Conservation (phyloP, 2,329 filamentous ascomycete genomes). For the Aspergillus pseudoterreus region DNA sequence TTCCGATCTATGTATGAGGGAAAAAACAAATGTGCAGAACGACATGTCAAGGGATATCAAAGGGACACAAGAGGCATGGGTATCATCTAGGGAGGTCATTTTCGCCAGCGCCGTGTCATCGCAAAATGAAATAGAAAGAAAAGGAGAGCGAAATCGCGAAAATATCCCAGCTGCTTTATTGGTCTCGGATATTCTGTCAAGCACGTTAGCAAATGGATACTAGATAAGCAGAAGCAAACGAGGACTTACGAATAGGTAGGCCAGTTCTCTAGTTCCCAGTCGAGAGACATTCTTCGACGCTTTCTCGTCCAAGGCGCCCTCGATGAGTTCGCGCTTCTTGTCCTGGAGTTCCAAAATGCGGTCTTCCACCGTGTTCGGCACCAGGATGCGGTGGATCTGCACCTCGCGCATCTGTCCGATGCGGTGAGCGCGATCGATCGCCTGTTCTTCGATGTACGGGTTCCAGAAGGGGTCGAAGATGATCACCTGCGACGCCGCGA, state of each 20-base stretch:
- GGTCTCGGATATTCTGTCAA: too few relatives aligned
- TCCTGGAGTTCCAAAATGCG: constrained; percentile 77
- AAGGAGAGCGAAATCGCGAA: not conserved
- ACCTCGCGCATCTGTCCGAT: constrained; percentile 76
- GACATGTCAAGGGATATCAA: too few relatives aligned
- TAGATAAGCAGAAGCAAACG: not conserved
- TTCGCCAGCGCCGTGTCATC: too few relatives aligned
- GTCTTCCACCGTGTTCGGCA: constrained; percentile 78
- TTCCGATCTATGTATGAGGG: too few relatives aligned
- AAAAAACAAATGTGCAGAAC: too few relatives aligned
- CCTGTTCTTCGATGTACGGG: constrained; percentile 87
- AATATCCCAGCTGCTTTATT: not conserved
- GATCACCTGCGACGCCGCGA: constrained; percentile 77
- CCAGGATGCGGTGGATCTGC: constrained; percentile 73
- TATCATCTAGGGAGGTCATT: too few relatives aligned
- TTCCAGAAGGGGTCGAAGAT: constrained; percentile 95
- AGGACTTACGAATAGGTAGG: constrained; percentile 61
- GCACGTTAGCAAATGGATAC: too few relatives aligned
- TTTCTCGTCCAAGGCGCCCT: constrained; percentile 74
- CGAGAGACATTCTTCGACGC: constrained; percentile 64
- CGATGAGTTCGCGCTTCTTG: constrained; percentile 71
- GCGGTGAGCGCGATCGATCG: constrained; percentile 82
- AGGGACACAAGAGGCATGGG: too few relatives aligned
- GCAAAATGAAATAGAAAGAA: not conserved
- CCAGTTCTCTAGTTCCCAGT: constrained; percentile 63